Evolutionary conservation across 805 yeast species (phyloP), one percentile per base, ranked within the genome.

Genomic region (Torulaspora delbrueckii): DNA sequence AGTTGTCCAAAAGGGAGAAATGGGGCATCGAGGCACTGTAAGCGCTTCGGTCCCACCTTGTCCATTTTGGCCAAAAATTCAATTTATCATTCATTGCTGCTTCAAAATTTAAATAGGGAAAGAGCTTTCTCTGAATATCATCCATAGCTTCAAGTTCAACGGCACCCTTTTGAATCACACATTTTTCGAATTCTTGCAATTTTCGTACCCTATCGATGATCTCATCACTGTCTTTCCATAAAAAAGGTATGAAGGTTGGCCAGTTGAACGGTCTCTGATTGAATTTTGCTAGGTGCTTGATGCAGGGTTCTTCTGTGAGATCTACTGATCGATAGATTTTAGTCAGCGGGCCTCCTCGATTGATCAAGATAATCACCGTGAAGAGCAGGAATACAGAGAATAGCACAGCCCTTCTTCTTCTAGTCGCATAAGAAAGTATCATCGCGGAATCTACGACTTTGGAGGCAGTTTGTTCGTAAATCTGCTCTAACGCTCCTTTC

Each of bases 91-190:
- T 22, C 13, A 8, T 14, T 3, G 41, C 39, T 5, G 10, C 28
- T 27, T 37, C 37, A 19, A 45, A 37, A 22, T 47, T 27, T 22
- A 47, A 23, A 26, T 40, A 47, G 5, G 51, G 51, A 27, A 47
- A 47, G 10, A 47, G 38, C 36, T 24, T 30, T n/a, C 14, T 12
- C 19, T 47, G 40, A 3, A 47, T 26, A 3, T 31, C 43, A 8
- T 35, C 24, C 23, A 46, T 13, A 7, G 18, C 12, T 9, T 18
- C 36, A n/a, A 22, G 10, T 6, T 19, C 31, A n/a, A 16, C 12
- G 14, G 8, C 16, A 8, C 30, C 32, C 30, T 7, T 19, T 13
- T 9, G 23, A 31, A 35, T 18, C 22, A 43, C 22, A 9, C 40
- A 33, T n/a, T 28, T 32, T 22, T 44, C 43, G 18, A 44, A 44